Evolutionary conservation across 1,284 basidiomycete species (phyloP), one percentile per base, ranked within the genome.

Genomic region (Ceratobasidium theobromae): DNA sequence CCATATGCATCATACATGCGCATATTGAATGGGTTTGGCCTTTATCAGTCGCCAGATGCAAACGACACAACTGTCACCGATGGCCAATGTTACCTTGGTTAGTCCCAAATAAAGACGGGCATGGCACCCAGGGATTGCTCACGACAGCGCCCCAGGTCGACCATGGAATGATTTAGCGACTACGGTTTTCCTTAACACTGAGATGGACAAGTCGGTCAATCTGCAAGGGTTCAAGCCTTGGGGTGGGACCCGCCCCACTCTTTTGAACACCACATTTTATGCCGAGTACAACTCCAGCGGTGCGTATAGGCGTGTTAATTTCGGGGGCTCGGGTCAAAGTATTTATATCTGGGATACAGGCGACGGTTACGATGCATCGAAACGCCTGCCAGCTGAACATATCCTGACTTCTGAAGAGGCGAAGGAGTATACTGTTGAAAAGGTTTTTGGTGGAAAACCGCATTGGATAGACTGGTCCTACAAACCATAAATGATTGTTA

Each of bases 151-250:
- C n/a, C 9, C 40, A n/a, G 85, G 84, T 5, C 80, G 86, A 1
- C 85, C 86, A 0, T 87, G 86, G 86, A 86, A 86, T 71, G 78
- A 82, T 55, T 73, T 84, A 9, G 82, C 86, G 0, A 80, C 80
- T 0, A 81, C 82, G 0, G 81, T 87, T 0, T 87, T 76, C 69
- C 71, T 85, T 1, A 74, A 73, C 3, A 85, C 79, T 0, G 81
- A 78, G 69, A 87, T 87, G 86, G 86, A 87, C 60, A 77, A 82
- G 1, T 84, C 79, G 67, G 79, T 87, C 46, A 58, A 75, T 3
- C 79, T 83, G 0, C 75, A 71, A 16, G 84, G 86, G 1, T 87
- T 81, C 75, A 80, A 73, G 1, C 76, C 84, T 0, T 87, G 84
- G 69, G 75, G 76, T 67, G 77, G 77, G 66, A 77, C 76, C n/a